phyloP scores from a whole-genome alignment of 202 grass and related monocot genomes.

The Carex sylvatica region DNA sequence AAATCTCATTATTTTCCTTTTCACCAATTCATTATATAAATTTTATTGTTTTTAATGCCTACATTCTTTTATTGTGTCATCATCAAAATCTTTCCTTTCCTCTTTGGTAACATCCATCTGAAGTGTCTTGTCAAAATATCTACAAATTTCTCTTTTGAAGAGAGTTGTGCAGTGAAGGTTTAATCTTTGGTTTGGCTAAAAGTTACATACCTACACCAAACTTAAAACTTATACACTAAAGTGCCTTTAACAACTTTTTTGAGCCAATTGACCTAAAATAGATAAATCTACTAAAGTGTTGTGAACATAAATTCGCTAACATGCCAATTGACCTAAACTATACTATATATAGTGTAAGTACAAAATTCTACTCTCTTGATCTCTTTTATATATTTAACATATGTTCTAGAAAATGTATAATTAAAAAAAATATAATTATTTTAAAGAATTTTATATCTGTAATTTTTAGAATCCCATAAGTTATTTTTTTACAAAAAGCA shows the following conservation, averaged over 20 bases:
- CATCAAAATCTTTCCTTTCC: conserved; percentile 1
- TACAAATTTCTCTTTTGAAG: not conserved
- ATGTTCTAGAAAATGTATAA: not conserved
- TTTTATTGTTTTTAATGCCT: not conserved
- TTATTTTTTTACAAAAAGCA: no score
- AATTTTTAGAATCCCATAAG: no score
- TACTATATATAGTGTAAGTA: not conserved
- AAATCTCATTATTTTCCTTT: not conserved
- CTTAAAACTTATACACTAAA: not conserved
- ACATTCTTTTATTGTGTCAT: not conserved
- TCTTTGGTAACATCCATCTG: not conserved
- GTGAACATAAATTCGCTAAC: not conserved
- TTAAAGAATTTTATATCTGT: no score
- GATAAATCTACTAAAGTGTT: no score
- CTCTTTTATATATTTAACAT: not conserved
- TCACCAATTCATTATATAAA: not conserved
- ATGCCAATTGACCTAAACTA: not conserved
- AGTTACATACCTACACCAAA: not conserved
- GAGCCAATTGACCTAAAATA: no score
- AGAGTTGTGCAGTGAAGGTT: not conserved
- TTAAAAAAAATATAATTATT: not conserved
- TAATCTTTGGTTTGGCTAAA: not conserved
- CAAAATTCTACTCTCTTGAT: not conserved
- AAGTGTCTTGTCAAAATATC: not conserved
- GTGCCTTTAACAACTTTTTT: not conserved